Conservation (phyloP, 768 basidiomycete species). For the Boletus tylopilopsis region DNA sequence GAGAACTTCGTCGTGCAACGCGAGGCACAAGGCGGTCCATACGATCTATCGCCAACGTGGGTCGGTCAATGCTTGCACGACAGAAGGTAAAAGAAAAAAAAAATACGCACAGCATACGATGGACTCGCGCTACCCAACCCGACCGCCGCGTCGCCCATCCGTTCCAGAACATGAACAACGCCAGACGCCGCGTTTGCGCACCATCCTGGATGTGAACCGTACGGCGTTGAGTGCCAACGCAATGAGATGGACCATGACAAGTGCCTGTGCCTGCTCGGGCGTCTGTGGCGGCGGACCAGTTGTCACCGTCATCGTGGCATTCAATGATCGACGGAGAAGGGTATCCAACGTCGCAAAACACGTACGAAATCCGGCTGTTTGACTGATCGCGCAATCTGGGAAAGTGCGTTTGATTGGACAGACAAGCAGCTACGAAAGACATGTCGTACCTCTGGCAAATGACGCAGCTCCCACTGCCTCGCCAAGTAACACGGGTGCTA, state of each 20-base stretch:
- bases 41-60: conserved; percentile 10
- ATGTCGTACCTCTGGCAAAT: conserved; percentile 21
- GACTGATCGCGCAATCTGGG: conserved; percentile 38
- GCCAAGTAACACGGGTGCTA: conserved; percentile 33
- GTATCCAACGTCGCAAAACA: conserved; percentile 44
- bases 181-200: conserved; percentile 16
- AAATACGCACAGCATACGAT: conserved; percentile 13
- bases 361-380: conserved; percentile 39
- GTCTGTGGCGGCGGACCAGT: not conserved
- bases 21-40: conserved; percentile 22
- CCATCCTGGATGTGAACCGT: conserved; percentile 16
- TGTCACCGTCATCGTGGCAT: conserved; percentile 5
- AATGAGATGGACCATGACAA: conserved; percentile 16
- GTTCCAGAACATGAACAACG: conserved; percentile 15
- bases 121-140: conserved; percentile 12
- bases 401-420: not conserved
- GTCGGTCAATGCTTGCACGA: not conserved
- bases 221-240: conserved; percentile 24
- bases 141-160: not conserved
- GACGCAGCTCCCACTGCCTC: conserved; percentile 19
- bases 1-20: not conserved
- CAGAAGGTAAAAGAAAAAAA: too few species aligned
- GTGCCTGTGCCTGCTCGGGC: conserved; percentile 1
- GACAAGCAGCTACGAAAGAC: not conserved
- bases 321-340: conserved; percentile 36